Percentiles rank a stretch among this genome's conserved stretches.
Conservation (phyloP, 83 land plant genomes). For the Diphasiastrum complanatum region DNA sequence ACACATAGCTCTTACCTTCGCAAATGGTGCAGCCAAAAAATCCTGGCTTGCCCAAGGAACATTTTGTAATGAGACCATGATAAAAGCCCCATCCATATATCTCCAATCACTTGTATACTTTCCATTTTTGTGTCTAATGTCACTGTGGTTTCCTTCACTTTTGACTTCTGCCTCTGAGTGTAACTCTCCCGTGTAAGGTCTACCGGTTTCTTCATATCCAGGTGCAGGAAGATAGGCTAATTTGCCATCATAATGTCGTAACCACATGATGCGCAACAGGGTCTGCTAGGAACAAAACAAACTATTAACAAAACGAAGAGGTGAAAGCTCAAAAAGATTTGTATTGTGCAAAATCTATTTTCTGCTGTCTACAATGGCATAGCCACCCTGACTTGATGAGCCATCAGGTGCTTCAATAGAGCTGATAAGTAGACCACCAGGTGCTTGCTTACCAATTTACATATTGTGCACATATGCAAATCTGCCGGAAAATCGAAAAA, state of each 20-base stretch:
- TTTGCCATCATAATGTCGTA: constrained; percentile 62
- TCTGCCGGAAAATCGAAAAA: too few relatives aligned
- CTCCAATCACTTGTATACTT: constrained; percentile 49
- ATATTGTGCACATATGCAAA: too few relatives aligned
- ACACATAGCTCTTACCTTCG: constrained; percentile 73
- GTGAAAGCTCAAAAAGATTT: background rate
- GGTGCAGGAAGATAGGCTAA: constrained; percentile 81
- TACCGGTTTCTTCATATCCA: constrained; percentile 65
- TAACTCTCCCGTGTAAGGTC: constrained; percentile 27
- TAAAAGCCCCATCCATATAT: constrained; percentile 53
- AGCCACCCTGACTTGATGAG: too few relatives aligned
- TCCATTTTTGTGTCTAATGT: constrained; percentile 41
- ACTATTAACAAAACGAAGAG: constrained; percentile 1
- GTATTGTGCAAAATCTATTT: background rate
- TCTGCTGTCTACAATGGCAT: background rate
- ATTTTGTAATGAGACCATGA: constrained; percentile 80
- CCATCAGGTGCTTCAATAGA: too few relatives aligned
- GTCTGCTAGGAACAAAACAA: constrained; percentile 39
- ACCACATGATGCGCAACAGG: constrained; percentile 44
- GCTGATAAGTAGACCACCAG: too few relatives aligned
- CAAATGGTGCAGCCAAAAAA: constrained; percentile 67
- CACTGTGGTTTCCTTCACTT: constrained; percentile 28
- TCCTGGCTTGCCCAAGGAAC: constrained; percentile 78
- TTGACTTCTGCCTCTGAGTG: constrained; percentile 8
- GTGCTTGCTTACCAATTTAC: too few relatives aligned